Percentiles rank a stretch among this genome's conserved stretches.
Evolutionary conservation across 106 monocot species (phyloP).

Genomic region (Allium cepa): DNA sequence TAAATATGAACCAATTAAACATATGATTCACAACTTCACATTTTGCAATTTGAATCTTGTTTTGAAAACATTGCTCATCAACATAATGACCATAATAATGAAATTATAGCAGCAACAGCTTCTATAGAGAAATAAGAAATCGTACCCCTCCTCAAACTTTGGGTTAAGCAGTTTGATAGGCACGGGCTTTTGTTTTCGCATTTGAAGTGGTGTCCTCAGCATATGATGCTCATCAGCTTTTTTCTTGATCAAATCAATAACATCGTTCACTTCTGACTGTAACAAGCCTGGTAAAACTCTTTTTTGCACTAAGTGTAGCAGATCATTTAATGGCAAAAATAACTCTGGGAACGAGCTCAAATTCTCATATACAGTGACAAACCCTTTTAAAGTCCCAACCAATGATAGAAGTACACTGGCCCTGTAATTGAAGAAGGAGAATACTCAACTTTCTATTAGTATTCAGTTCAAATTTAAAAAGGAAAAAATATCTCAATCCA

Average conservation of each 20-base stretch:
- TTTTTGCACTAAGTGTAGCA: constrained; percentile 51
- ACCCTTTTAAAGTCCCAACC: constrained; percentile 60
- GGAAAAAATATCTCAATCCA: too few relatives aligned
- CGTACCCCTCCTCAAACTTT: constrained; percentile 95
- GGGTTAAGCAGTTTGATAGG: constrained; percentile 84
- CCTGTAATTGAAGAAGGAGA: constrained; percentile 29
- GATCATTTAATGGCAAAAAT: constrained; percentile 52
- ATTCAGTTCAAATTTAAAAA: too few relatives aligned
- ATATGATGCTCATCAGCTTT: constrained; percentile 42
- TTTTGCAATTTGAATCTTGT: too few relatives aligned
- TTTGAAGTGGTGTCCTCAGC: constrained; percentile 70
- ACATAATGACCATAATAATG: too few relatives aligned
- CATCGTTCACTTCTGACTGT: constrained; percentile 41
- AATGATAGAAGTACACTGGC: constrained; percentile 53
- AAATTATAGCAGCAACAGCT: too few relatives aligned
- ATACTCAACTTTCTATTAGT: too few relatives aligned
- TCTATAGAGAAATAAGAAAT: neutral
- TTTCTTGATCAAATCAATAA: constrained; percentile 47
- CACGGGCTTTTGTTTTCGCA: constrained; percentile 73
- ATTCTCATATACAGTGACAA: constrained; percentile 46
- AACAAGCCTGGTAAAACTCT: constrained; percentile 28
- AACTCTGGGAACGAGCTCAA: constrained; percentile 83
- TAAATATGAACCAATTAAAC: too few relatives aligned
- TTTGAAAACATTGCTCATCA: too few relatives aligned
- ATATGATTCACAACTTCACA: too few relatives aligned